Evolutionary conservation across 805 yeast species (phyloP).

Genomic region (Novakomyces olei): DNA sequence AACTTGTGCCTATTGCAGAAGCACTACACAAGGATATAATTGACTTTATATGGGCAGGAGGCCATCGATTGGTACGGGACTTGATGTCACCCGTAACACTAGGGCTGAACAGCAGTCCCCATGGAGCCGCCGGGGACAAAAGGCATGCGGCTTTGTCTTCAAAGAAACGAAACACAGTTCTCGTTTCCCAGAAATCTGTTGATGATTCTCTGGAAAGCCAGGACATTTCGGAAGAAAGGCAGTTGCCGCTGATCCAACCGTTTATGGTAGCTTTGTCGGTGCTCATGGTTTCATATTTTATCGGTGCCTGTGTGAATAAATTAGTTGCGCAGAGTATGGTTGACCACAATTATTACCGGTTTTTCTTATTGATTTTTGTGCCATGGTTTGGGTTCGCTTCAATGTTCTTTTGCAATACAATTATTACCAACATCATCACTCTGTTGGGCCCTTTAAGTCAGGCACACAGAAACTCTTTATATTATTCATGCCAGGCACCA

Average conservation of each 20-base stretch:
- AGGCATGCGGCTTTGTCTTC: too few relatives aligned
- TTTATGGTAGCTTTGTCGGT: not conserved
- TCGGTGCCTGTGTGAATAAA: not conserved
- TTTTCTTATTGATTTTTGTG: not conserved
- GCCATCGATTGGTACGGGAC: too few relatives aligned
- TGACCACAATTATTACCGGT: not conserved
- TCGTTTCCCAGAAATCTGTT: not conserved
- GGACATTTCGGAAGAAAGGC: not conserved
- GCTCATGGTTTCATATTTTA: not conserved
- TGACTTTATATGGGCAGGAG: slow-evolving; percentile 9
- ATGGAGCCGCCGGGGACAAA: too few relatives aligned
- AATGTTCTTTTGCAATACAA: not conserved
- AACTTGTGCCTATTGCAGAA: slow-evolving; percentile 5
- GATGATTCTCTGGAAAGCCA: not conserved
- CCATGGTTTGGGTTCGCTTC: not conserved
- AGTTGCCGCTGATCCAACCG: not conserved
- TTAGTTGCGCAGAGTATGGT: not conserved
- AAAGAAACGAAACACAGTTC: not conserved
- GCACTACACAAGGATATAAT: slow-evolving; percentile 7
- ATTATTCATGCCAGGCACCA: too few relatives aligned
- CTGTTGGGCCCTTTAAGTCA: too few relatives aligned
- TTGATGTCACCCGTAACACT: too few relatives aligned
- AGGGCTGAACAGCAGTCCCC: too few relatives aligned
- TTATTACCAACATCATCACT: too few relatives aligned
- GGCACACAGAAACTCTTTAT: too few relatives aligned